Evolutionary conservation across 2,329 filamentous ascomycete species (phyloP).

Genomic region (Scorias spongiosa): DNA sequence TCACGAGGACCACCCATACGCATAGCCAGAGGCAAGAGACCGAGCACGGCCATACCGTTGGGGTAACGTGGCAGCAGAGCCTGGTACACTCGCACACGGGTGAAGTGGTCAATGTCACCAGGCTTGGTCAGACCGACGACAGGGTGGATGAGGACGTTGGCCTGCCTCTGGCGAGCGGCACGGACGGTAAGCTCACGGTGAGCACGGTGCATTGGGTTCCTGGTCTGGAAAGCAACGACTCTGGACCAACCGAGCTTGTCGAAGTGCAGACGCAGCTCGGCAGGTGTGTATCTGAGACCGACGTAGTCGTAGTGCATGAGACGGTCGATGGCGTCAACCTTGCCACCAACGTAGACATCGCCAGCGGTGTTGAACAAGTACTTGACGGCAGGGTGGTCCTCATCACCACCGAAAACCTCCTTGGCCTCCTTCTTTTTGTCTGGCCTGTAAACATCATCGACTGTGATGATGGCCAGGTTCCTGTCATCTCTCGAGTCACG

Average conservation of each 20-base stretch:
- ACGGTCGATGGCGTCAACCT: constrained; percentile 87
- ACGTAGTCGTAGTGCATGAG: constrained; percentile 99
- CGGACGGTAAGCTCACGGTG: constrained; percentile 96
- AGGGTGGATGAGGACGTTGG: constrained; percentile 97
- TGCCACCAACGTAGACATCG: constrained; percentile 90
- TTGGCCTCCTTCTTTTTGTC: constrained; percentile 88
- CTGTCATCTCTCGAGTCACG: constrained; percentile 93
- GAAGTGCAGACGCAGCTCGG: constrained; percentile 89
- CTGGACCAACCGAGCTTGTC: constrained; percentile 98
- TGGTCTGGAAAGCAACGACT: constrained; percentile 96
- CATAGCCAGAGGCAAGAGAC: constrained; percentile 91
- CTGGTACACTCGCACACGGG: constrained; percentile 96
- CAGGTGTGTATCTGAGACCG: constrained; percentile 84
- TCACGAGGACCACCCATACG: constrained; percentile 97
- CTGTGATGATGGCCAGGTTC: constrained; percentile 86
- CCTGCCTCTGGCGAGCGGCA: constrained; percentile 85
- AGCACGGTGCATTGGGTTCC: constrained; percentile 98
- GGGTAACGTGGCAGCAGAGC: constrained; percentile 91
- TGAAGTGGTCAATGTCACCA: constrained; percentile 99
- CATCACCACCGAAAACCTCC: constrained; percentile 84
- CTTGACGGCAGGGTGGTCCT: constrained; percentile 77
- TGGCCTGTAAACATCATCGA: constrained; percentile 89
- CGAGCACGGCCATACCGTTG: constrained; percentile 96
- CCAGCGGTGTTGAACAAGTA: constrained; percentile 69
- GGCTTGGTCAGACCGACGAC: constrained; percentile 98